Conservation (phyloP, 2,329 filamentous ascomycete species). For the Claviceps sp. region DNA sequence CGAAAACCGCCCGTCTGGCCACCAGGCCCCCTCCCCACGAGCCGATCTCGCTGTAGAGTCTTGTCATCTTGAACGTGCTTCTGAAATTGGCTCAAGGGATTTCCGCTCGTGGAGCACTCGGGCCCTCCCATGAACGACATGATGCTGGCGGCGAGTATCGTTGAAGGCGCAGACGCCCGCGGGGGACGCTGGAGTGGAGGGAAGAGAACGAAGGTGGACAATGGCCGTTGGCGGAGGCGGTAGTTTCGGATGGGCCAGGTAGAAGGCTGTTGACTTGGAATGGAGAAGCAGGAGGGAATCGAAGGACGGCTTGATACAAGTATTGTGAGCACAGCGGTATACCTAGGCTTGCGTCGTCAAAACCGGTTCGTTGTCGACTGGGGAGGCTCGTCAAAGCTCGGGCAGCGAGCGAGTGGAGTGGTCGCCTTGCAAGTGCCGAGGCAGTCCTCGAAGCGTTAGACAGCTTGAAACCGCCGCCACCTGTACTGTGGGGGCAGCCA, state of each 20-base stretch:
- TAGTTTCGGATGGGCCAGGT: no score
- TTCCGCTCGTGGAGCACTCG: slow-evolving; percentile 91
- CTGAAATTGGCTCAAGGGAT: slow-evolving; percentile 92
- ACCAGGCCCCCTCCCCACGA: slow-evolving; percentile 61
- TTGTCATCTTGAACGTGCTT: slow-evolving; percentile 97
- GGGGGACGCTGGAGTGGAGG: not conserved
- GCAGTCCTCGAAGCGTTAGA: no score
- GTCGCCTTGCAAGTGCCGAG: no score
- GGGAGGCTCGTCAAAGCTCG: not conserved
- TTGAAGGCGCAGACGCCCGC: not conserved
- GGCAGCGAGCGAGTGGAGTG: no score
- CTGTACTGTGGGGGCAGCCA: no score
- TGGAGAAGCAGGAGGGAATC: not conserved
- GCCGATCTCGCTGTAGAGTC: slow-evolving; percentile 79
- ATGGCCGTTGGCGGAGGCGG: no score
- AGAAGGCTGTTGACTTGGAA: not conserved
- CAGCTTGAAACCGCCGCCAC: no score
- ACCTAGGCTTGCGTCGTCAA: not conserved
- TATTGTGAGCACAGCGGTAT: not conserved
- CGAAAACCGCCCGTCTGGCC: slow-evolving; percentile 66
- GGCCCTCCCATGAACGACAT: slow-evolving; percentile 96
- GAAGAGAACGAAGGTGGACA: slow-evolving; percentile 7
- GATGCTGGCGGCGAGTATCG: slow-evolving; percentile 10
- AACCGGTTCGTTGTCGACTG: not conserved
- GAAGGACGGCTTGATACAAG: not conserved